Evolutionary conservation across 2,329 filamentous ascomycete species (phyloP), one percentile per base, ranked within the genome.

Genomic region (Malbranchea zuffiana): DNA sequence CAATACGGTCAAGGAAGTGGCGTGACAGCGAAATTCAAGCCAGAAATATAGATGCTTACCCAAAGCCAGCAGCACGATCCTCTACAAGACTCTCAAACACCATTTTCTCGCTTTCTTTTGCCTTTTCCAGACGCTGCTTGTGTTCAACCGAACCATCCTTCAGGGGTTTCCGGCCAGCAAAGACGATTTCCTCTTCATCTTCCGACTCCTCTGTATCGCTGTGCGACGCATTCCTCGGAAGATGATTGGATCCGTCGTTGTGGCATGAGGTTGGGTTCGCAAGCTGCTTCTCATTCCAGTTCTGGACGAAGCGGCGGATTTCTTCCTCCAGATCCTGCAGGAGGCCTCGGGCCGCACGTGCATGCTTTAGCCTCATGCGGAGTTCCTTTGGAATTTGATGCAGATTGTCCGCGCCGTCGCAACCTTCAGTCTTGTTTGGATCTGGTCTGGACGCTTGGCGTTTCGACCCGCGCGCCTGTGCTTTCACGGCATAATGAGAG

Each of bases 161-260:
- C 63, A 77, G 55, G 51, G 74, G 71, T 39, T 77, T 74, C 6
- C 74, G 66, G 1, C 83, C 87, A 4, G 92, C 77, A 56, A 95
- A 95, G 7, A 95, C 86, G 47, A 95, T 85, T 62, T 94, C 85
- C 44, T 94, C 86, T 44, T 92, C 85, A 19, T 72, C 72, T 26
- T 67, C 68, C 37, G 72, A 68, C 7, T 43, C 49, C 11, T 49
- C 50, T 11, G 15, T 43, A 18, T 34, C 25, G 7, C 19, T 39
- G 12, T 39, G 44, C 40, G 17, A 42, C 37, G n/a, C n/a, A n/a
- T n/a, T n/a, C n/a, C n/a, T n/a, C n/a, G n/a, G n/a, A n/a, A n/a
- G n/a, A n/a, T n/a, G n/a, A 20, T 45, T 38, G n/a, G 37, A 42
- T 37, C 35, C 4, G 12, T 1, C 26, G 29, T 16, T 13, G 17